Base-by-base conservation (phyloP, 306 rosid species). In the Pterocarpus macrocarpus region DNA sequence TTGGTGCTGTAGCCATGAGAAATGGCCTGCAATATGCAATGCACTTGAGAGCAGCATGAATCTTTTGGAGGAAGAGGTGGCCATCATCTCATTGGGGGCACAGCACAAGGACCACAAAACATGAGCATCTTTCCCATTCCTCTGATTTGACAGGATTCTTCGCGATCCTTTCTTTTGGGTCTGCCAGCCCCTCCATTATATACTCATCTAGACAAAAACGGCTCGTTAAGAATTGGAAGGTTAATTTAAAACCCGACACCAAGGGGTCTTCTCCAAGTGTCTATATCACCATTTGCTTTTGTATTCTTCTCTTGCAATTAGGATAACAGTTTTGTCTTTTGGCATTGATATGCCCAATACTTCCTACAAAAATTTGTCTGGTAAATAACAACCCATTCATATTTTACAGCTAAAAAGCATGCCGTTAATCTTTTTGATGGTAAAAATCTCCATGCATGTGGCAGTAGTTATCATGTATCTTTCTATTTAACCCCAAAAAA, bases 121-220 rank as follows among this genome's bases (percentile, higher is more conserved):
- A 80, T 64, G 80, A 39, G 33, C 83, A 81, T 71, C 85, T 80
- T 76, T 77, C 64, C 69, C 52, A 67, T 63, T 73, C 68, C 14
- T 69, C 17, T 74, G 86, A 78, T 86, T 82, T 82, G 86, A 82
- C 78, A 58, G 8, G 71, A 78, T 70, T 80, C 82, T 75, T 4
- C 74, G 10, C 39, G 36, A 43, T 85, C 69, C 81, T 15, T 33
- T 73, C 11, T 44, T 59, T 68, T 34, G 67, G 32, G 6, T 52
- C 22, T 35, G 38, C 73, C 58, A 66, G 2, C 38, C 16, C 44
- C 61, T 41, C 55, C 34, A 69, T 72, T 49, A 77, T 78, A 34
- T 50, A 16, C 52, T 55, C 44, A 13, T n/a, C n/a, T 2, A 72
- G 12, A 73, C 72, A 47, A 78, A 73, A 64, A 45, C 45, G 45